Percentiles rank a stretch among this genome's conserved stretches.
Conservation (phyloP, 1,284 basidiomycete species). For the Cutaneotrichosporon dermatis region DNA sequence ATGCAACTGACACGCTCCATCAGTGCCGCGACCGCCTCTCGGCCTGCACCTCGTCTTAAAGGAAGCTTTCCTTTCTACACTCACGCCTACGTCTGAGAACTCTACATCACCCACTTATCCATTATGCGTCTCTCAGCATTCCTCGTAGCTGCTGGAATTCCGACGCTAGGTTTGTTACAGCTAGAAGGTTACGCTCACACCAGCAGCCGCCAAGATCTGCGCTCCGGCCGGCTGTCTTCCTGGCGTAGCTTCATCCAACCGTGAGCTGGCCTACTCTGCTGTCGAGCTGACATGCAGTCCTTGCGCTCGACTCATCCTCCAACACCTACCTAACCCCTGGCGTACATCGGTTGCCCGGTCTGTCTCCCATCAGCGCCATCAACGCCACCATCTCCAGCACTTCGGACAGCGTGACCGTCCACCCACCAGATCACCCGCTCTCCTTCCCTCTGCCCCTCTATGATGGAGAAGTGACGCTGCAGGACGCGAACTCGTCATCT, state of each 20-base stretch:
- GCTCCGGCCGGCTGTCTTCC: conserved; percentile 22
- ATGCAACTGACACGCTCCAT: too few relatives aligned
- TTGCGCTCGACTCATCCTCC: conserved; percentile 48
- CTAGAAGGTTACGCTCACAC: too few relatives aligned
- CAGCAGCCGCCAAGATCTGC: conserved; percentile 14
- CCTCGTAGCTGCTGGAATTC: too few relatives aligned
- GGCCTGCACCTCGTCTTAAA: too few relatives aligned
- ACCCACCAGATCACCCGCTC: conserved; percentile 24
- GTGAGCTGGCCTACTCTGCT: conserved; percentile 52
- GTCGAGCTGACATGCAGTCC: conserved; percentile 68
- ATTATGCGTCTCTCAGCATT: too few relatives aligned
- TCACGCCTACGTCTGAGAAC: too few relatives aligned
- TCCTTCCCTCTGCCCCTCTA: conserved; percentile 20
- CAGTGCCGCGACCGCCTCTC: too few relatives aligned
- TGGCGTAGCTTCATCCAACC: conserved; percentile 20
- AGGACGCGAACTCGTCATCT: not conserved
- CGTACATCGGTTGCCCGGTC: not conserved
- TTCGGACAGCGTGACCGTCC: conserved; percentile 15
- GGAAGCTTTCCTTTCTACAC: too few relatives aligned
- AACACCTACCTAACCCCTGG: conserved; percentile 20
- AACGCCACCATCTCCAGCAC: not conserved
- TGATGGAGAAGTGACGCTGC: conserved; percentile 3
- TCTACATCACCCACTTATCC: too few relatives aligned
- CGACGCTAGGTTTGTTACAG: too few relatives aligned
- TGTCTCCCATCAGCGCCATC: not conserved